Evolutionary conservation across 116 monocot species (phyloP).

Genomic region (Zostera marina): DNA sequence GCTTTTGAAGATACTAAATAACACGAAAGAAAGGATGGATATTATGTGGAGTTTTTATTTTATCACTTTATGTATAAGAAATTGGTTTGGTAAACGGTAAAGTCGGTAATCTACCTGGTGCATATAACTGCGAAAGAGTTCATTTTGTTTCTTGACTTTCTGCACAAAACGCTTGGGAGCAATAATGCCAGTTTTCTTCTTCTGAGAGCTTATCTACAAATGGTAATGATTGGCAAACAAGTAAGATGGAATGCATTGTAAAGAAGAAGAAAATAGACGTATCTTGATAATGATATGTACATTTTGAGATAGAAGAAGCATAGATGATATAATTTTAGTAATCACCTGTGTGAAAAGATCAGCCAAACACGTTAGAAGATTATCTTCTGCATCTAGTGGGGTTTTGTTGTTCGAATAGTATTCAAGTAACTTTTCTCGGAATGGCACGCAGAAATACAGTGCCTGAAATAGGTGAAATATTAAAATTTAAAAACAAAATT

Average conservation of each 20-base stretch:
- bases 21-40: too few species aligned
- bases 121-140: constrained; percentile 33
- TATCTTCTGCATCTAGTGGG: constrained; percentile 62
- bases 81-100: too few species aligned
- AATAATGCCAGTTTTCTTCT: constrained; percentile 89
- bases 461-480: constrained; percentile 29
- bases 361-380: constrained; percentile 83
- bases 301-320: too few species aligned
- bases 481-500: not conserved
- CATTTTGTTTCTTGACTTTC: constrained; percentile 62
- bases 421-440: constrained; percentile 75
- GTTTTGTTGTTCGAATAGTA: constrained; percentile 74
- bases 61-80: not conserved
- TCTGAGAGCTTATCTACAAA: constrained; percentile 77
- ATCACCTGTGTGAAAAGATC: constrained; percentile 85
- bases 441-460: constrained; percentile 81
- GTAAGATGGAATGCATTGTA: too few species aligned
- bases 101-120: constrained; percentile 28
- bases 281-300: too few species aligned
- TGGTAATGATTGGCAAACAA: not conserved
- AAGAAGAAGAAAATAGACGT: too few species aligned
- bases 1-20: constrained; percentile 2
- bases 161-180: constrained; percentile 86
- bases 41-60: too few species aligned
- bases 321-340: too few species aligned